These are phyloP conservation scores for Lentinus brumalis DNA, from an alignment of 768 basidiomycete species.

Conservation along the genomic window DNA sequence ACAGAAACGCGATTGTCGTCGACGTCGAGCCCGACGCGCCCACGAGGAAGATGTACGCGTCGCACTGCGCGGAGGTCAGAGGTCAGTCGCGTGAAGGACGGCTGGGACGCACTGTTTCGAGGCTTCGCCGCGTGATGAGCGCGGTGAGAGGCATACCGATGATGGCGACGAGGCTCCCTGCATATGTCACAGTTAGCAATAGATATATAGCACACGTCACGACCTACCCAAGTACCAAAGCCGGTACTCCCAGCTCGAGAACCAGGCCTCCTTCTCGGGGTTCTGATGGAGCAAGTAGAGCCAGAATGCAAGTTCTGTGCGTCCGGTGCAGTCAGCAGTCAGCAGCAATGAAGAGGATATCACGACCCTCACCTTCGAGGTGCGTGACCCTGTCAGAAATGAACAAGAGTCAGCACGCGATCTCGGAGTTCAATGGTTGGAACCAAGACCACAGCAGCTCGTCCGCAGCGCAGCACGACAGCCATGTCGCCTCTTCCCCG, in stretches of 20 bases:
- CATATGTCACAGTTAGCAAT: neutral
- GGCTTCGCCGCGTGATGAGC: conserved; percentile 55
- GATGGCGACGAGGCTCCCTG: conserved; percentile 66
- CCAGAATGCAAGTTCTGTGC: conserved; percentile 84
- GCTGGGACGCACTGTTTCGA: conserved; percentile 53
- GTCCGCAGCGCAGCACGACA: too few species aligned
- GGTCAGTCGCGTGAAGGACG: conserved; percentile 1
- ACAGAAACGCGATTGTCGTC: conserved; percentile 72
- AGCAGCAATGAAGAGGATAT: too few species aligned
- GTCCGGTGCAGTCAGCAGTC: too few species aligned
- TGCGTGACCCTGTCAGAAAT: conserved; percentile 64
- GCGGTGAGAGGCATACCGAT: conserved; percentile 74
- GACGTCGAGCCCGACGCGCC: conserved; percentile 66
- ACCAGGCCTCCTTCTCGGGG: conserved; percentile 72
- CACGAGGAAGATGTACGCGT: conserved; percentile 75
- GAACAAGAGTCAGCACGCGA: too few species aligned
- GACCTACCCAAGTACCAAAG: conserved; percentile 68
- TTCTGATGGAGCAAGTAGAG: conserved; percentile 80
- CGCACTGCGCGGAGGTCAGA: conserved; percentile 45
- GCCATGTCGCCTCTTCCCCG: too few species aligned
- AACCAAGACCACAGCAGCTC: too few species aligned
- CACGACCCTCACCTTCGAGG: conserved; percentile 87
- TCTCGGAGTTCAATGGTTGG: too few species aligned
- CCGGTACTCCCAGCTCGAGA: conserved; percentile 76
- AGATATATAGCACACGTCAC: neutral